These are phyloP conservation scores for Calonectria crousiana DNA, from an alignment of 2,329 filamentous ascomycete genomes.

Conservation along the genomic window DNA sequence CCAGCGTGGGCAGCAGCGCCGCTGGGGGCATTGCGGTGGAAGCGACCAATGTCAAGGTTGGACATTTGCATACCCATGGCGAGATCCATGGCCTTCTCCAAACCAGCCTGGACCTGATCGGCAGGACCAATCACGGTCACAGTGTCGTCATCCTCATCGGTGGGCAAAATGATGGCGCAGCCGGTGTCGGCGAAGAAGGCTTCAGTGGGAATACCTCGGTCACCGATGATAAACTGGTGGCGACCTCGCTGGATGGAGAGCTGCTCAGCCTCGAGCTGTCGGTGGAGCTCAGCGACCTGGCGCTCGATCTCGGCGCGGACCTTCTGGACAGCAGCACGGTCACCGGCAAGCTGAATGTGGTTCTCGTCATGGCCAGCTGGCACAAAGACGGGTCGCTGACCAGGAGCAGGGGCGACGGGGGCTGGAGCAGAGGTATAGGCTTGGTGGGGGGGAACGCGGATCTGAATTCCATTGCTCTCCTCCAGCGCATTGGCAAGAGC, in stretches of 20 bases:
- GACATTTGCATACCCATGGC: conserved; percentile 89
- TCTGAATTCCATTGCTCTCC: conserved; percentile 81
- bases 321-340: conserved; percentile 84
- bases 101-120: conserved; percentile 78
- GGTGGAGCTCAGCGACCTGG: conserved; percentile 79
- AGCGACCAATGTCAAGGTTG: conserved; percentile 83
- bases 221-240: conserved; percentile 95
- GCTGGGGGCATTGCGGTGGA: conserved; percentile 79
- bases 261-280: conserved; percentile 82
- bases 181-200: conserved; percentile 93
- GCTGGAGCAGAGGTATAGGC: conserved; percentile 79
- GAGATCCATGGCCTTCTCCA: conserved; percentile 88
- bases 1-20: conserved; percentile 84
- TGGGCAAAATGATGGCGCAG: conserved; percentile 86
- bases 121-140: conserved; percentile 87
- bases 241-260: conserved; percentile 85
- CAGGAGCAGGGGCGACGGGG: conserved; percentile 70
- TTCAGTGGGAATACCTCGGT: conserved; percentile 81
- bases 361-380: conserved; percentile 76
- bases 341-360: conserved; percentile 88
- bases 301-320: conserved; percentile 85
- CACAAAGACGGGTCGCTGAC: conserved; percentile 76
- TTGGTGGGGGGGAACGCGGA: conserved; percentile 86
- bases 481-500: conserved; percentile 76
- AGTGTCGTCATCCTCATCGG: conserved; percentile 81